Evolutionary conservation across 257 asterid species (phyloP), one percentile per base, ranked within the genome.

Genomic region (Penstemon davidsonii): DNA sequence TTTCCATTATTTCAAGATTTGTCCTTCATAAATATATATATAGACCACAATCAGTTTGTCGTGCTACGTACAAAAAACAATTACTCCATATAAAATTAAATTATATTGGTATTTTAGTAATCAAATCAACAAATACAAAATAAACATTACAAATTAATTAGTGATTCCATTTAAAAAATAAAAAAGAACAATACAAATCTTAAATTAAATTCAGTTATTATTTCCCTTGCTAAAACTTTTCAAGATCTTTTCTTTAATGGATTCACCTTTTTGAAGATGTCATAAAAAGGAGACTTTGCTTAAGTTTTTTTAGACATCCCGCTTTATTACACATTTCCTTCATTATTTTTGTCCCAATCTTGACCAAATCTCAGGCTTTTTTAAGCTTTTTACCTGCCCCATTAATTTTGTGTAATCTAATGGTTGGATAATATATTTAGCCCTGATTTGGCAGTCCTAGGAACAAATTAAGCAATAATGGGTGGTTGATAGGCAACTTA

Each of bases 321-420:
- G 33, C 55, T 43, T 53, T 62, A 38, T 36, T 12, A 15, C 42
- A 53, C 50, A 19, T 12, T 66, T 61, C 37, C 57, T 42, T 19
- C 36, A 5, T 3, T 6, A 6, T 50, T 3, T 41, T 61, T 51
- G 7, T 50, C 55, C 8, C 8, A n/a, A 5, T 13, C 46, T 44
- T 15, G 56, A 56, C 38, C 44, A 45, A 8, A 66, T 41, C 58
- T 47, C 56, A 7, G 55, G 8, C 36, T n/a, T 41, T 65, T 11
- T 25, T 8, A 50, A 19, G 64, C 58, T 42, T 61, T 61, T 61
- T 60, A 68, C 78, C 78, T 73, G 65, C 69, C 25, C 68, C 64
- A 52, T 33, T 66, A 66, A 25, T 25, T 25, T 61, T 60, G 68
- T 25, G 51, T 45, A 45, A 7, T 1, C 8, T 5, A 45, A 0